phyloP scores from a whole-genome alignment of 495 filamentous ascomycete species.

The Tuber melanosporum region DNA sequence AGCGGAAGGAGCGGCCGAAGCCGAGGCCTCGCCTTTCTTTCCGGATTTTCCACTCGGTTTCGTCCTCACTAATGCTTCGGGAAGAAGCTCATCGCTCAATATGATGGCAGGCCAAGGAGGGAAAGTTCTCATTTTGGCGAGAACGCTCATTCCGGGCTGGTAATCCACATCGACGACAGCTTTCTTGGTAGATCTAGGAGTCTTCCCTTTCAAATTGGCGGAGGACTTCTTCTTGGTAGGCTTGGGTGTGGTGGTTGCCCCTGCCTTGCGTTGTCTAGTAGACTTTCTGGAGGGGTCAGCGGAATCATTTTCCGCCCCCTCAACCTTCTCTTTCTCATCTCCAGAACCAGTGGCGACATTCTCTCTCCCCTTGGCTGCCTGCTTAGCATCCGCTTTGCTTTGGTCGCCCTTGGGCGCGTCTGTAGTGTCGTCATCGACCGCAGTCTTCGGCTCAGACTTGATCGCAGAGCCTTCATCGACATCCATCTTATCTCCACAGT shows the following conservation, averaged over 20 bases:
- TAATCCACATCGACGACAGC: conserved; percentile 35
- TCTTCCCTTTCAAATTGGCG: conserved; percentile 36
- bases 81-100: conserved; percentile 37
- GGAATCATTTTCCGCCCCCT: conserved; percentile 31
- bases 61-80: conserved; percentile 30
- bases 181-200: conserved; percentile 26
- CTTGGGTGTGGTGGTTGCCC: conserved; percentile 22
- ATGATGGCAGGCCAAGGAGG: conserved; percentile 41
- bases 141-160: conserved; percentile 32
- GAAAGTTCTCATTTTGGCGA: conserved; percentile 42
- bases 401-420: conserved; percentile 34
- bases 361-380: conserved; percentile 14
- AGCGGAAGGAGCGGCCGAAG: conserved; percentile 4
- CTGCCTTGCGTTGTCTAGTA: conserved; percentile 4
- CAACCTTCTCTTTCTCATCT: conserved; percentile 22
- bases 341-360: conserved; percentile 9
- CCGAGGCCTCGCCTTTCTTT: conserved; percentile 23
- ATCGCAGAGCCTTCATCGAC: not conserved
- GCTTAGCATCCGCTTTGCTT: conserved; percentile 16
- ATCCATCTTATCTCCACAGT: not conserved
- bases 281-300: conserved; percentile 19
- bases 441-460: conserved; percentile 9
- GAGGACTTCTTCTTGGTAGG: conserved; percentile 36
- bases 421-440: conserved; percentile 30
- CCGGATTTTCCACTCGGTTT: conserved; percentile 27